A percentile compares a stretch with the other conserved stretches of the same genome.
phyloP scores from a whole-genome alignment of 495 filamentous ascomycete genomes.

The Daldinia grandis region DNA sequence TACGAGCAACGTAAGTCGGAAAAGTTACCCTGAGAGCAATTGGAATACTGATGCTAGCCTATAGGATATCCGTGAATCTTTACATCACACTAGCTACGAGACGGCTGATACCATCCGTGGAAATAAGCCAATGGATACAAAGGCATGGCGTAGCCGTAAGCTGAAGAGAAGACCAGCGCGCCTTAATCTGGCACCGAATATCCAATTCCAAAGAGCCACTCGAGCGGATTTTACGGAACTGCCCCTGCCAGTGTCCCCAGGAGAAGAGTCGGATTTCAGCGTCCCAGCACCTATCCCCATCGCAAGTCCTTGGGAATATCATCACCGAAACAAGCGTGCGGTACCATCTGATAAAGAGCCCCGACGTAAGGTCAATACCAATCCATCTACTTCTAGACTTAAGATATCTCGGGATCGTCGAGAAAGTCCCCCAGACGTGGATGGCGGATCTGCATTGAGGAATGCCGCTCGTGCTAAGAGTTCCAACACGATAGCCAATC shows the following conservation, averaged over 20 bases:
- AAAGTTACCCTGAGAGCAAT: neutral
- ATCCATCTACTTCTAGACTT: neutral
- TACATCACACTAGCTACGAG: neutral
- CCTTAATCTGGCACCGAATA: neutral
- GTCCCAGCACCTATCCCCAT: neutral
- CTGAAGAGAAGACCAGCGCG: slow-evolving; percentile 3
- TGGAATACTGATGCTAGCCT: slow-evolving; percentile 12
- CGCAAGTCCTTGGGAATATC: neutral
- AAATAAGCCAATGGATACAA: neutral
- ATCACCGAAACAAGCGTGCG: neutral
- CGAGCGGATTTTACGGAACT: neutral
- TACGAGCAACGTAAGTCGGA: neutral
- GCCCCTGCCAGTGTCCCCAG: slow-evolving; percentile 2
- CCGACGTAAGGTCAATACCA: neutral
- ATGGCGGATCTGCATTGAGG: neutral
- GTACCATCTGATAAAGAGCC: neutral
- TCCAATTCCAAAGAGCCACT: neutral
- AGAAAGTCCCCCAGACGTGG: neutral
- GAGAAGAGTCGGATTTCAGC: slow-evolving; percentile 13
- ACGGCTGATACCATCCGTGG: neutral
- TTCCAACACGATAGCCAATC: neutral
- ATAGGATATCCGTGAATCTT: slow-evolving; percentile 6
- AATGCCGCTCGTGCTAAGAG: neutral
- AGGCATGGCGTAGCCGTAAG: neutral
- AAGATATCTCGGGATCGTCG: neutral